Evolutionary conservation across 1,139 yeast genomes (phyloP).

Genomic region (Candida tropicalis): DNA sequence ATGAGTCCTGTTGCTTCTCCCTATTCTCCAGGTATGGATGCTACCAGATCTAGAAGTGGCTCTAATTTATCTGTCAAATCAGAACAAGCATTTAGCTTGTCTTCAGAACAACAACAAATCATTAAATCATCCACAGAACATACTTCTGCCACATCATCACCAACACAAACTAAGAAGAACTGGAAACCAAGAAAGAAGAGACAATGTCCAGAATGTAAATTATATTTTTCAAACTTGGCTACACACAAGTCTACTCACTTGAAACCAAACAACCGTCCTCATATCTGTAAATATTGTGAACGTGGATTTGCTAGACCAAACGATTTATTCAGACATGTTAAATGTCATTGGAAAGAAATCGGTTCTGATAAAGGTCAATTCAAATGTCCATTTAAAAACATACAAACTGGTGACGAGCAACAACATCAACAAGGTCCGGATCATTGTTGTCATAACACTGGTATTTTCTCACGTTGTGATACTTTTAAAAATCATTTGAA

Average conservation of each 20-base stretch:
- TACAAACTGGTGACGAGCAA: conserved; percentile 16
- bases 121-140: conserved; percentile 7
- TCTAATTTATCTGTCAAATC: conserved; percentile 12
- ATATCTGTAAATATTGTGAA: conserved; percentile 72
- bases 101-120: background rate
- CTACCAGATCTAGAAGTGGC: conserved; percentile 14
- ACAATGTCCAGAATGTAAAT: conserved; percentile 81
- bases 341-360: conserved; percentile 77
- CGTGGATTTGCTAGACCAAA: conserved; percentile 90
- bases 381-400: conserved; percentile 46
- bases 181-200: conserved; percentile 70
- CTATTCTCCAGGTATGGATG: conserved; percentile 4
- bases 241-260: conserved; percentile 86
- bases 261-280: conserved; percentile 74
- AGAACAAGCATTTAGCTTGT: conserved; percentile 3
- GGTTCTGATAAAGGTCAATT: conserved; percentile 53
- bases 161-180: conserved; percentile 17
- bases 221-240: conserved; percentile 76
- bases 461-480: conserved; percentile 85
- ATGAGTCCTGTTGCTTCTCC: conserved; percentile 17
- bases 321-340: conserved; percentile 80
- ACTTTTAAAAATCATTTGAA: conserved; percentile 89
- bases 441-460: conserved; percentile 74
- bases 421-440: conserved; percentile 21
- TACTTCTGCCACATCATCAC: conserved; percentile 10